These are phyloP conservation scores for Lachnellula arida DNA, from an alignment of 2,329 filamentous ascomycete genomes.

Conservation along the genomic window DNA sequence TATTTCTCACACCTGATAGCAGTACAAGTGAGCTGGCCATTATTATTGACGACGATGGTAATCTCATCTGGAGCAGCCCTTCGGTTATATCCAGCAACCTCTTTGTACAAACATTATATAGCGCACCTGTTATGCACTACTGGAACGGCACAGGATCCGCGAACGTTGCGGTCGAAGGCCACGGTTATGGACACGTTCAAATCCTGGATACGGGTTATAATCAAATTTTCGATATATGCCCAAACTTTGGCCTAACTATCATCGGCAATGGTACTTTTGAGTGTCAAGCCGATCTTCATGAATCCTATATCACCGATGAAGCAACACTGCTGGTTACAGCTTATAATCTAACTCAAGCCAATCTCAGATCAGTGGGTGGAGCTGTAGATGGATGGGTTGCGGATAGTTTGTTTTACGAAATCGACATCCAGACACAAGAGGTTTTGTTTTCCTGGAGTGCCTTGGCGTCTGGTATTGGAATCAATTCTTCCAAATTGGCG, in stretches of 20 bases:
- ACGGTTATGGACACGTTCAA: neutral
- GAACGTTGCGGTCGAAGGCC: neutral
- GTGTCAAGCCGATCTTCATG: neutral
- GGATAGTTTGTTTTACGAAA: constrained; percentile 38
- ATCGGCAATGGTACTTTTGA: too few relatives aligned
- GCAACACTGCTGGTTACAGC: neutral
- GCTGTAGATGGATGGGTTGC: constrained; percentile 25
- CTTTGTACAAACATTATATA: neutral
- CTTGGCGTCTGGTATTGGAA: constrained; percentile 29
- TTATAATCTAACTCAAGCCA: neutral
- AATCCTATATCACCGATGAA: neutral
- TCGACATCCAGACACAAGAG: constrained; percentile 38
- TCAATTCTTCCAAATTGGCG: neutral
- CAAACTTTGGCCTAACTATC: neutral
- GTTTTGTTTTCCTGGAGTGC: constrained; percentile 40
- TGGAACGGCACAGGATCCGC: neutral
- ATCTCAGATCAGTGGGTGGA: neutral
- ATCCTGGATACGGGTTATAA: neutral
- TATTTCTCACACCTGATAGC: neutral
- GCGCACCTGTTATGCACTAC: neutral
- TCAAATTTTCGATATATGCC: neutral
- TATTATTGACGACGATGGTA: neutral
- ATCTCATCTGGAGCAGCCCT: neutral
- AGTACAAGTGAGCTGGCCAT: neutral
- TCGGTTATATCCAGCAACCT: neutral